These are phyloP conservation scores for Aspergillus egyptiacus DNA, from an alignment of 495 filamentous ascomycete genomes.

Conservation along the genomic window DNA sequence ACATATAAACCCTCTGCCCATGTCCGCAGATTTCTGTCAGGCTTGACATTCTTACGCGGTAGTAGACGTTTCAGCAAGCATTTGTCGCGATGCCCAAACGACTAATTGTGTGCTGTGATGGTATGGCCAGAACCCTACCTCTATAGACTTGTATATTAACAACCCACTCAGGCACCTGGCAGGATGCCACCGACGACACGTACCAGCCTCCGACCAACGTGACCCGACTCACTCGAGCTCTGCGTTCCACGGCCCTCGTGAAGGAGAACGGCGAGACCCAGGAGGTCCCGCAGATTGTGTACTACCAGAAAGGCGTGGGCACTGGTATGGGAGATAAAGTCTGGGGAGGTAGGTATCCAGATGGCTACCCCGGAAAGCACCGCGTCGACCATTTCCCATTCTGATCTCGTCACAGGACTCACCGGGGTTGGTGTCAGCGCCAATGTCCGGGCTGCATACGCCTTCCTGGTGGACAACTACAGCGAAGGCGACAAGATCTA, in stretches of 20 bases:
- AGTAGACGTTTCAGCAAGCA: too few relatives aligned
- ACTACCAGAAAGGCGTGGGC: slow-evolving; percentile 52
- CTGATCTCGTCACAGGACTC: slow-evolving; percentile 13
- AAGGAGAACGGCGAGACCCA: slow-evolving; percentile 20
- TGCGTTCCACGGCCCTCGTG: slow-evolving; percentile 22
- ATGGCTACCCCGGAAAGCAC: too few relatives aligned
- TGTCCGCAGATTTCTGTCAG: too few relatives aligned
- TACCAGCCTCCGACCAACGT: slow-evolving; percentile 41
- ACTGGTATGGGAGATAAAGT: slow-evolving; percentile 28
- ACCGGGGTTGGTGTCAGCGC: slow-evolving; percentile 36
- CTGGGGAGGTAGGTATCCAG: slow-evolving; percentile 10
- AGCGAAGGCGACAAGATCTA: slow-evolving; percentile 50
- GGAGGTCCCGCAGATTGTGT: slow-evolving; percentile 44
- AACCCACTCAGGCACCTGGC: slow-evolving; percentile 36
- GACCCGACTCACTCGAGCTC: slow-evolving; percentile 35
- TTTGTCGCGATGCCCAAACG: slow-evolving; percentile 25
- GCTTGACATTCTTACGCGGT: too few relatives aligned
- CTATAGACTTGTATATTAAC: not conserved
- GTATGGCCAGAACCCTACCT: slow-evolving; percentile 13
- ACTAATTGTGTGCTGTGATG: slow-evolving; percentile 41
- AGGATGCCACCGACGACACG: slow-evolving; percentile 25
- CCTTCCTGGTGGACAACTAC: slow-evolving; percentile 47
- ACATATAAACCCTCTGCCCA: too few relatives aligned
- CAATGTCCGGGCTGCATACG: slow-evolving; percentile 47
- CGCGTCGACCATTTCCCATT: not conserved